phyloP scores from a whole-genome alignment of 2,329 filamentous ascomycete species.

The Juglanconis oblonga region DNA sequence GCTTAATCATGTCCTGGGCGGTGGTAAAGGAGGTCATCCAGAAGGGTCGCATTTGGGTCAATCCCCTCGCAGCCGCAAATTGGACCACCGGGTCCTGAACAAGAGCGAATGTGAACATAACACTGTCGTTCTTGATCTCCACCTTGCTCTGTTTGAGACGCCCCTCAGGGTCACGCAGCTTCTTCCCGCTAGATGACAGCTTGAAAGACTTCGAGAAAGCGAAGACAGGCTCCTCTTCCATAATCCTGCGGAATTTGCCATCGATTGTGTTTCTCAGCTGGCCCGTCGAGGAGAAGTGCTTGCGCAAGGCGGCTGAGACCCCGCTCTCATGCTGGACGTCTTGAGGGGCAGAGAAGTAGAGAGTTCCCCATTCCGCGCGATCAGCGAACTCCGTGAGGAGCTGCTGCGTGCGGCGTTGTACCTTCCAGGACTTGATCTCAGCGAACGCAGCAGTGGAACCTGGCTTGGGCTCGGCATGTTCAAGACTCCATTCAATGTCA shows the following conservation, averaged over 20 bases:
- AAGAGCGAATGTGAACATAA: conserved; percentile 73
- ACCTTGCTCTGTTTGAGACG: background rate
- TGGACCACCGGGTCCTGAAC: conserved; percentile 78
- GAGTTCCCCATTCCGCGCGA: conserved; percentile 77
- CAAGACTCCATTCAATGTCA: conserved; percentile 67
- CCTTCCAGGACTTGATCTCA: conserved; percentile 63
- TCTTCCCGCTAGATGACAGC: conserved; percentile 28
- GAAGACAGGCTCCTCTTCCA: conserved; percentile 78
- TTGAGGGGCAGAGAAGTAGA: conserved; percentile 72
- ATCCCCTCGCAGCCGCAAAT: conserved; percentile 70
- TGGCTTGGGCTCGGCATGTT: conserved; percentile 34
- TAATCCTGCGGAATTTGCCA: conserved; percentile 63
- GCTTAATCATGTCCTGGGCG: conserved; percentile 62
- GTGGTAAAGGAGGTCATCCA: conserved; percentile 74
- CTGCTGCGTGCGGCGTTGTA: conserved; percentile 59
- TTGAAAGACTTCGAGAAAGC: conserved; percentile 69
- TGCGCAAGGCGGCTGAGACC: conserved; percentile 62
- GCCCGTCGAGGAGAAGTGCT: conserved; percentile 66
- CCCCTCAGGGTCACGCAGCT: conserved; percentile 21
- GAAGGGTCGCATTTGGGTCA: conserved; percentile 74
- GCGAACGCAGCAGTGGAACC: conserved; percentile 29
- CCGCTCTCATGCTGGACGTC: conserved; percentile 69
- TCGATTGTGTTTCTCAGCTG: conserved; percentile 66
- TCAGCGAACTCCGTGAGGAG: conserved; percentile 73
- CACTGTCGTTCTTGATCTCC: conserved; percentile 42